phyloP scores from a whole-genome alignment of 2,329 filamentous ascomycete genomes.

The Calonectria ilicicola region DNA sequence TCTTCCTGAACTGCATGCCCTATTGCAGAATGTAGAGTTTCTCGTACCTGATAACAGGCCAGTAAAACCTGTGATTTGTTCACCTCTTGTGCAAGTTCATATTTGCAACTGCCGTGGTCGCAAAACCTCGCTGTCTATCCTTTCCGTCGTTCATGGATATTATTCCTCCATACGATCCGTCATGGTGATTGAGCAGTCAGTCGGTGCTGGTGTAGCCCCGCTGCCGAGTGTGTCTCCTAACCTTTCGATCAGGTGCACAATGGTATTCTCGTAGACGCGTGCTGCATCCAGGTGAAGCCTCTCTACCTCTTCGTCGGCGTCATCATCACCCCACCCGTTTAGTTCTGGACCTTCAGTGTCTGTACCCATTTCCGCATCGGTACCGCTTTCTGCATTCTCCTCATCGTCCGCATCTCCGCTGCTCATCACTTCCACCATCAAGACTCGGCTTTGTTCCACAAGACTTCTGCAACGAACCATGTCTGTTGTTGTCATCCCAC shows the following conservation, averaged over 20 bases:
- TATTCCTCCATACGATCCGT: slow-evolving; percentile 1
- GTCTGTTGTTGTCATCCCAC: slow-evolving; percentile 81
- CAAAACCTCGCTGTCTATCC: not conserved
- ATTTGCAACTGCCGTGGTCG: not conserved
- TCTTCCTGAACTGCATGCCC: no score
- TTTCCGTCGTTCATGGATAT: not conserved
- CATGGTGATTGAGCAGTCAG: slow-evolving; percentile 2
- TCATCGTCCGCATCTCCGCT: slow-evolving; percentile 57
- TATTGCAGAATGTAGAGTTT: not conserved
- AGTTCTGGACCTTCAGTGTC: slow-evolving; percentile 40
- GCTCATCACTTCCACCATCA: slow-evolving; percentile 77
- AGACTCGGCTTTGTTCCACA: slow-evolving; percentile 79
- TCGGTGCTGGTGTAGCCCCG: not conserved
- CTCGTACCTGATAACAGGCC: no score
- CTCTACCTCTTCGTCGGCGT: slow-evolving; percentile 58
- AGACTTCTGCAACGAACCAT: slow-evolving; percentile 89
- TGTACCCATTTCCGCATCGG: slow-evolving; percentile 47
- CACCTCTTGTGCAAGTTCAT: not conserved
- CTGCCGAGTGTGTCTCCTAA: slow-evolving; percentile 54
- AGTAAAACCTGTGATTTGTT: no score
- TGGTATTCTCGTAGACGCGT: slow-evolving; percentile 82
- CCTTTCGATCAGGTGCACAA: slow-evolving; percentile 78
- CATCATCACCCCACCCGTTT: slow-evolving; percentile 46
- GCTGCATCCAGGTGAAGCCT: slow-evolving; percentile 77
- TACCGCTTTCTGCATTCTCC: slow-evolving; percentile 46